These are phyloP conservation scores for Allium cepa DNA, from an alignment of 106 monocot species.

Conservation along the genomic window DNA sequence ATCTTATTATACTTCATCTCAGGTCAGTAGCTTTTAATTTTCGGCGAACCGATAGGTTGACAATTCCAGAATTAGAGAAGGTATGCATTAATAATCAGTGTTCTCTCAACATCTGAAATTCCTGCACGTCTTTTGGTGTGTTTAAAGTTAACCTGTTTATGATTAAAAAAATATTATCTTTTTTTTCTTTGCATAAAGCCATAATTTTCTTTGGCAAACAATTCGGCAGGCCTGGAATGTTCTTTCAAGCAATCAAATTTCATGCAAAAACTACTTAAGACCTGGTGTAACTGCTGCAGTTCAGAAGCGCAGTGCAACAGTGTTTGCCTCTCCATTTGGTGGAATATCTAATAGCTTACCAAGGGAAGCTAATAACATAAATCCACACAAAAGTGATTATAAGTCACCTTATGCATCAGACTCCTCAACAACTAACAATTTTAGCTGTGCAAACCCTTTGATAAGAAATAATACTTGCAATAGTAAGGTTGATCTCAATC, in stretches of 20 bases:
- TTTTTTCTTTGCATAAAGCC: too few species aligned
- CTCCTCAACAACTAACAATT: not conserved
- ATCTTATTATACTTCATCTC: conserved; percentile 1
- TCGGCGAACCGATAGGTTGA: conserved; percentile 41
- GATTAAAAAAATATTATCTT: too few species aligned
- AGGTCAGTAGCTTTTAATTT: conserved; percentile 40
- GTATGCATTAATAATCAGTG: conserved; percentile 21
- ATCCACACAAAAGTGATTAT: conserved; percentile 1
- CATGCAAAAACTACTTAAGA: conserved; percentile 45
- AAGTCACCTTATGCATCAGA: conserved; percentile 9
- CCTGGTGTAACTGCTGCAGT: conserved; percentile 58
- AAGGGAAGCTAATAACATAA: conserved; percentile 6
- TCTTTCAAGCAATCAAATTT: conserved; percentile 36
- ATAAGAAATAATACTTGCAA: conserved; percentile 1
- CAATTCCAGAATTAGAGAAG: conserved; percentile 49
- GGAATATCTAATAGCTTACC: conserved; percentile 11
- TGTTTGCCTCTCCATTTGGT: conserved; percentile 4
- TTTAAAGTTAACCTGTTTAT: too few species aligned
- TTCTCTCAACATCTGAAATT: too few species aligned
- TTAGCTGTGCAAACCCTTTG: conserved; percentile 8
- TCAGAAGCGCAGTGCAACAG: conserved; percentile 8
- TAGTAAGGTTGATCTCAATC: conserved; percentile 10
- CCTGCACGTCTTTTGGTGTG: too few species aligned
- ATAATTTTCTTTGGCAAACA: not conserved
- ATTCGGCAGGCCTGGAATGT: conserved; percentile 72